Percentiles rank a stretch among this genome's conserved stretches.
phyloP scores from a whole-genome alignment of 306 rosid genomes.

The Prunus dulcis region DNA sequence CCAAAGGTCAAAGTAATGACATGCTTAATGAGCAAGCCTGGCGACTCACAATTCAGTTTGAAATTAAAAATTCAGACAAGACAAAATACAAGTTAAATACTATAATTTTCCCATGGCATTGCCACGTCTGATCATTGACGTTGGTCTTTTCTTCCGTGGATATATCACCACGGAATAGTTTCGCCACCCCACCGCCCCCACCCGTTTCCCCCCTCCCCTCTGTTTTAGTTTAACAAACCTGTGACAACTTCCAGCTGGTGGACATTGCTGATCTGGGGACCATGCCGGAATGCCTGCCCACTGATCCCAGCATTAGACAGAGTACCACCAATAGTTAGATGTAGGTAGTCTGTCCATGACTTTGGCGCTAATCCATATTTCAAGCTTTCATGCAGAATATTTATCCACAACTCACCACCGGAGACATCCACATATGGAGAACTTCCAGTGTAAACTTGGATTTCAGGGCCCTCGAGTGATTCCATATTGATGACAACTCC shows the following conservation, averaged over 20 bases:
- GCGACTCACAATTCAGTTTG: neutral
- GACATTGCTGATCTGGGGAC: slow-evolving; percentile 98
- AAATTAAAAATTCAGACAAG: neutral
- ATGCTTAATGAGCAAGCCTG: slow-evolving; percentile 6
- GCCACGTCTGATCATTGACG: slow-evolving; percentile 5
- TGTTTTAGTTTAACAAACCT: slow-evolving; percentile 48
- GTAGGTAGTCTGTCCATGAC: slow-evolving; percentile 95
- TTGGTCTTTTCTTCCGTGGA: slow-evolving; percentile 9
- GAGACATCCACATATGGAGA: slow-evolving; percentile 68
- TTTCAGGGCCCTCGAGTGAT: slow-evolving; percentile 51
- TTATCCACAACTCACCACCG: slow-evolving; percentile 93
- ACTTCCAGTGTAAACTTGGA: slow-evolving; percentile 49
- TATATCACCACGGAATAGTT: too few relatives aligned
- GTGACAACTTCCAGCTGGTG: slow-evolving; percentile 89
- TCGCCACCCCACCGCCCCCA: neutral
- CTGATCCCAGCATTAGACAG: slow-evolving; percentile 95
- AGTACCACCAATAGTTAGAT: slow-evolving; percentile 94
- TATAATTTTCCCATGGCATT: neutral
- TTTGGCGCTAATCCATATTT: slow-evolving; percentile 81
- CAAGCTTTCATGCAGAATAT: slow-evolving; percentile 78
- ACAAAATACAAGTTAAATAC: neutral
- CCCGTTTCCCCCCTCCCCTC: too few relatives aligned
- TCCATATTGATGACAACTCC: slow-evolving; percentile 91
- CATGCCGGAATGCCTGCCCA: slow-evolving; percentile 91
- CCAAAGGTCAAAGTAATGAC: slow-evolving; percentile 14